Evolutionary conservation across 148 eudicot species (phyloP).

Genomic region (Silene latifolia): DNA sequence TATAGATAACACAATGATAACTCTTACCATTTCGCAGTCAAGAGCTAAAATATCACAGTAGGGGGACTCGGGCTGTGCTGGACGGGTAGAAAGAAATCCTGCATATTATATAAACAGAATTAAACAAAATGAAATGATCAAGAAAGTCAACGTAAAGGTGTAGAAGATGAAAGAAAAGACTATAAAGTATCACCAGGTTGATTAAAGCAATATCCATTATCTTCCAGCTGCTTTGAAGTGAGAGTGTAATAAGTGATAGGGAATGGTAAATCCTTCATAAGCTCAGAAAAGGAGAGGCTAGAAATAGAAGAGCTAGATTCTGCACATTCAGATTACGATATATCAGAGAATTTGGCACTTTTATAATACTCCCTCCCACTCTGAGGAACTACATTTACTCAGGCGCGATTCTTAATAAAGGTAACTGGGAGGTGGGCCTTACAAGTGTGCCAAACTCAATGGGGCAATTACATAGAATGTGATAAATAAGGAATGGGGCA

Average conservation of each 20-base stretch:
- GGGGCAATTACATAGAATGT: not conserved
- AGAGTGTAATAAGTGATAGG: constrained; percentile 82
- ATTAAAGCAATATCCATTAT: constrained; percentile 68
- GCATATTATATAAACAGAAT: constrained; percentile 24
- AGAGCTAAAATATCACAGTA: constrained; percentile 23
- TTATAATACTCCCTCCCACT: not conserved
- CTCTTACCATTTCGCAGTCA: constrained; percentile 33
- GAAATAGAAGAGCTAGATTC: constrained; percentile 32
- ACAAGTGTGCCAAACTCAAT: not conserved
- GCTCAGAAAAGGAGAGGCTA: constrained; percentile 32
- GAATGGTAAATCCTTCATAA: constrained; percentile 60
- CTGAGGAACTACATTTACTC: not conserved
- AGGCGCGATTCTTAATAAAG: not conserved
- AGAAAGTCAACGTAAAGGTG: not conserved
- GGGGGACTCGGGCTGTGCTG: constrained; percentile 20
- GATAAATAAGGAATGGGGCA: not conserved
- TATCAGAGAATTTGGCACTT: not conserved
- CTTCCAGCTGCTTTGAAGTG: constrained; percentile 71
- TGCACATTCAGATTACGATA: constrained; percentile 27
- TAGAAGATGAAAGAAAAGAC: not conserved
- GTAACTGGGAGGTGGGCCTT: not conserved
- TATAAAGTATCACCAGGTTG: constrained; percentile 50
- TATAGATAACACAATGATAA: constrained; percentile 13
- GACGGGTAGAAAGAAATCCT: constrained; percentile 68
- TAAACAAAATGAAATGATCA: constrained; percentile 2